Evolutionary conservation across 257 asterid species (phyloP).

Genomic region (Apocynum venetum): DNA sequence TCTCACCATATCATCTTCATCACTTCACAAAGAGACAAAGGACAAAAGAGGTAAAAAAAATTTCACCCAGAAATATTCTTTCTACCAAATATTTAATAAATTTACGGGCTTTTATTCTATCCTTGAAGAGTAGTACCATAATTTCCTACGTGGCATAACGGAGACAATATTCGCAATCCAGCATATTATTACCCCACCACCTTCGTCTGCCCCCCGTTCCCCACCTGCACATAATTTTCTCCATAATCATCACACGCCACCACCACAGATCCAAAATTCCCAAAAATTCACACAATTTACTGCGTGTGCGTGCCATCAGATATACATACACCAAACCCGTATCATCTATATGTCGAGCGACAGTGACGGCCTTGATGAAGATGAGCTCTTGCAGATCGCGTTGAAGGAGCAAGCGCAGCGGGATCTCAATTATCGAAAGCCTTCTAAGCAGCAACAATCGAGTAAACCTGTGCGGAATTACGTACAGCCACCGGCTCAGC

Average conservation of each 20-base stretch:
- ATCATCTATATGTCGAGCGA: slow-evolving; percentile 63
- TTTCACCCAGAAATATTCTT: too few species aligned
- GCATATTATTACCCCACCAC: not conserved
- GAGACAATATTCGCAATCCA: not conserved
- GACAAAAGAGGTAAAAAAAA: too few species aligned
- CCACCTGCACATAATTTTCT: not conserved
- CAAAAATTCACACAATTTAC: not conserved
- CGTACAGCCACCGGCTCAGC: slow-evolving; percentile 68
- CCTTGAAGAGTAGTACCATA: not conserved
- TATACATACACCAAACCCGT: not conserved
- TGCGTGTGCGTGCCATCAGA: not conserved
- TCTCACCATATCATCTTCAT: too few species aligned
- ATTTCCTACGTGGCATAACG: not conserved
- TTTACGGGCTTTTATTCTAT: too few species aligned
- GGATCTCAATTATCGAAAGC: slow-evolving; percentile 58
- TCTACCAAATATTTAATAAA: too few species aligned
- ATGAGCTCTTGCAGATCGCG: slow-evolving; percentile 94
- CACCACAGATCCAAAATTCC: slow-evolving; percentile 9
- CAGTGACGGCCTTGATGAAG: slow-evolving; percentile 80
- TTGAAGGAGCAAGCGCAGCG: slow-evolving; percentile 80
- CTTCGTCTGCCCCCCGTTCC: not conserved
- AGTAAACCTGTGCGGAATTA: slow-evolving; percentile 72
- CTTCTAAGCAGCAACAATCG: slow-evolving; percentile 37
- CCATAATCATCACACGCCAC: not conserved
- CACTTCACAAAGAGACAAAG: too few species aligned